A percentile compares a stretch with the other conserved stretches of the same genome.
phyloP scores from a whole-genome alignment of 208 protist species.

The Wallacemonas sp. region DNA sequence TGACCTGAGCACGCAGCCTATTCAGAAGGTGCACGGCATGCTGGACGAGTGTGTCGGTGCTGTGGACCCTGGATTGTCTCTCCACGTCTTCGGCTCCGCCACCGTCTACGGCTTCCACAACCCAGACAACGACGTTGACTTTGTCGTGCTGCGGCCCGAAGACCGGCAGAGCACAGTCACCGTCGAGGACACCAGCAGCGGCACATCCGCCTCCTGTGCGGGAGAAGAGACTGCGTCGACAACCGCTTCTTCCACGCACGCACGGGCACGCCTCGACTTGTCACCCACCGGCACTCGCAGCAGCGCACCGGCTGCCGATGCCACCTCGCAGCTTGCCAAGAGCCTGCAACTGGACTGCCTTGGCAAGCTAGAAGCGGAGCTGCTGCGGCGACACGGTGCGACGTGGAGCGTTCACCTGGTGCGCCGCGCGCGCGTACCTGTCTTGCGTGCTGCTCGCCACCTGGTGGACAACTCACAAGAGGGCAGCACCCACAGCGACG shows the following conservation, averaged over 20 bases:
- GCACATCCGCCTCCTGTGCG: not conserved
- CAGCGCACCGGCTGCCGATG: constrained; percentile 30
- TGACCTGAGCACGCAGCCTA: constrained; percentile 44
- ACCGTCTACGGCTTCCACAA: constrained; percentile 73
- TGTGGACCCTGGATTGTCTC: constrained; percentile 48
- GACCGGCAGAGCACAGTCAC: constrained; percentile 17
- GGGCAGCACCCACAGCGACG: constrained; percentile 11
- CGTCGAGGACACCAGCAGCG: not conserved
- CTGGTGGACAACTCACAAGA: not conserved
- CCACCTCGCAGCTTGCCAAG: constrained; percentile 62
- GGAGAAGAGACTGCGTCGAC: no score
- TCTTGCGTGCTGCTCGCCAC: constrained; percentile 50
- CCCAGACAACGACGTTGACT: constrained; percentile 72
- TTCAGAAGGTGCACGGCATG: constrained; percentile 39
- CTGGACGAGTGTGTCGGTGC: constrained; percentile 33
- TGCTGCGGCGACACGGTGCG: constrained; percentile 29
- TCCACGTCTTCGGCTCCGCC: constrained; percentile 84
- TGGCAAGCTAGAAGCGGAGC: constrained; percentile 15
- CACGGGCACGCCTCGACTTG: not conserved
- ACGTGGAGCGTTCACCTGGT: constrained; percentile 67
- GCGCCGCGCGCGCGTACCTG: constrained; percentile 82
- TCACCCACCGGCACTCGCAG: constrained; percentile 2
- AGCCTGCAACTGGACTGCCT: constrained; percentile 68
- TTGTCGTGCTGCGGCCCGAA: constrained; percentile 57
- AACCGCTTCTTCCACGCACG: not conserved